Evolutionary conservation across 1,139 yeast genomes (phyloP), one percentile per base, ranked within the genome.

Genomic region (Geotrichum phurueaensis): DNA sequence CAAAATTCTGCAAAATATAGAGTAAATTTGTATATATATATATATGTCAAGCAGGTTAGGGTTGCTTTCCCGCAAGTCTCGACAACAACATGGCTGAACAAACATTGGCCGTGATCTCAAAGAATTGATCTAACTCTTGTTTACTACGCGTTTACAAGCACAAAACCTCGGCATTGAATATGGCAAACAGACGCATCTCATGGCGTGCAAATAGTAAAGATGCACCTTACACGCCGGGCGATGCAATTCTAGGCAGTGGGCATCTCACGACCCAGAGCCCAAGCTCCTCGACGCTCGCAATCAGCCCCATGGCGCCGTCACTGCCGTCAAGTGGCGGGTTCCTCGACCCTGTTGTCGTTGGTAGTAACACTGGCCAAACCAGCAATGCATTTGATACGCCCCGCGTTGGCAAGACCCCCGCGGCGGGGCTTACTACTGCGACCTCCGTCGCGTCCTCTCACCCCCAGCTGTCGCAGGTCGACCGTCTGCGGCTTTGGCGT

Each of bases 401-500:
- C 7, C 48, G 62, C 39, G 59, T 59, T n/a, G 56, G 47, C 7
- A 27, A 25, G 48, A 27, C 53, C 22, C 45, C 58, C 13, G 33
- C 50, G 12, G 15, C 23, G 29, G 22, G 20, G 2, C 47, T 56
- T 13, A 20, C 55, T 5, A 27, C 43, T 23, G 12, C 43, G 18
- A 5, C 45, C 20, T 39, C 45, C 20, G 45, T 15, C 18, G 13
- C 45, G 10, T 36, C 59, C 15, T 54, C 63, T 15, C 60, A 13
- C 18, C 58, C 61, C 23, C 67, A 67, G 7, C 72, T 86, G 54
- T 83, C 96, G 0, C 96, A 89, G 61, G 95, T 95, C 0, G 98
- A 92, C 65, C 84, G 87, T 68, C 79, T 94, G 52, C 76, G 99
- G 54, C 77, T 89, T 49, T 94, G 99, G 99, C 78, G 99, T 58